Evolutionary conservation across 345 rosid genomes (phyloP).

Genomic region (Garcia nutans): DNA sequence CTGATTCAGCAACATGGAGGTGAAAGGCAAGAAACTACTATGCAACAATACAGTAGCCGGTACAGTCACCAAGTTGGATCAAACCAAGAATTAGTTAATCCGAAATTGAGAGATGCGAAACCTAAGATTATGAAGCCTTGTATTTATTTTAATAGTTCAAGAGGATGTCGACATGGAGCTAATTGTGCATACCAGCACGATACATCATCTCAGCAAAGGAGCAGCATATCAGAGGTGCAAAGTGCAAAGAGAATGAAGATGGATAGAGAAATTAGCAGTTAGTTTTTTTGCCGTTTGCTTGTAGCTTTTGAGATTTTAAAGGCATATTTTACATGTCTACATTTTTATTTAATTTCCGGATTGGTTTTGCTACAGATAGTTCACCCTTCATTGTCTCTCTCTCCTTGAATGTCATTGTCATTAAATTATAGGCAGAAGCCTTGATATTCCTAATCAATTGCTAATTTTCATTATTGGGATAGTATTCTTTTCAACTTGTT

Average conservation of each 20-base stretch:
- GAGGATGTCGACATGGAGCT: constrained; percentile 91
- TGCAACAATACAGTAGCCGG: constrained; percentile 46
- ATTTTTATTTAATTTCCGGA: not conserved
- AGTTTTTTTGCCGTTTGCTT: constrained; percentile 12
- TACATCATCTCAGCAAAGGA: constrained; percentile 48
- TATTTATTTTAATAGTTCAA: constrained; percentile 76
- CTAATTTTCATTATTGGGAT: not conserved
- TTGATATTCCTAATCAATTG: not conserved
- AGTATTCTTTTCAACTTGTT: too few relatives aligned
- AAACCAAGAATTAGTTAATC: constrained; percentile 53
- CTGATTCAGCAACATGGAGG: constrained; percentile 98
- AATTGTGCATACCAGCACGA: constrained; percentile 88
- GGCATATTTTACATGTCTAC: constrained; percentile 15
- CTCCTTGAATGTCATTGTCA: not conserved
- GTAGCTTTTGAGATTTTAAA: constrained; percentile 15
- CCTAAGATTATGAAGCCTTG: constrained; percentile 89
- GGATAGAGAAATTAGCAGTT: constrained; percentile 82
- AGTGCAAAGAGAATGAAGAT: constrained; percentile 84
- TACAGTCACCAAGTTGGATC: constrained; percentile 42
- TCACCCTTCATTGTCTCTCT: not conserved
- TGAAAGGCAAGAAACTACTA: constrained; percentile 64
- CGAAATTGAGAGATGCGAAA: constrained; percentile 57
- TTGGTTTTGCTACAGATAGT: constrained; percentile 29
- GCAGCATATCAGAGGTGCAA: constrained; percentile 49
- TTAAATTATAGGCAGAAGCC: constrained; percentile 8